Base-by-base conservation (phyloP, 768 basidiomycete species). In the Mycena sanguinolenta region DNA sequence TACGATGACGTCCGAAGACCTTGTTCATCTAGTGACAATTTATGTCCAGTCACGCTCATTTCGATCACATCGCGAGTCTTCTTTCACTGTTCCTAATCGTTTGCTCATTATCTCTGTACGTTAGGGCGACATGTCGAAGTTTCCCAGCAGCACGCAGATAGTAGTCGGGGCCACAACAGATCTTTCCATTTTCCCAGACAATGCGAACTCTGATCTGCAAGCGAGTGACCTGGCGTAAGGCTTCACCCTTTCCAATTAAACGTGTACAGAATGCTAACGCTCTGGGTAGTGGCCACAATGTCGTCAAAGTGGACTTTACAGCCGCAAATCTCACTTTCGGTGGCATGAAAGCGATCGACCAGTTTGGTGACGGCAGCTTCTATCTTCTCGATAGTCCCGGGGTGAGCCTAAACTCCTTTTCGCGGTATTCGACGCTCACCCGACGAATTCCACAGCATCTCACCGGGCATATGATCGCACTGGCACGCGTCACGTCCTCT, bases 111-210 rank as follows among this genome's bases (percentile, higher is more conserved):
- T 34, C 21, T 38, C 2, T 4, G 32, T 23, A 63, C n/a, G n/a
- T n/a, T n/a, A n/a, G n/a, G 72, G 70, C 21, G 73, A 74, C 28
- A 71, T 74, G 73, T 67, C 73, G 6, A 74, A 70, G 27, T 74
- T 70, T 39, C 73, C 73, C 2, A 62, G 36, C 8, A 52, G 61
- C n/a, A 65, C 60, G 0, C n/a, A 67, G 8, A 53, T 74, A 7
- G 25, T 74, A 9, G 59, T 71, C 19, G 58, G 52, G 12, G n/a
- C 25, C 4, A 46, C 46, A 25, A 74, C 73, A 7, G 52, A 71
- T 32, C 25, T 54, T 12, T 30, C 65, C 3, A 32, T 53, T 14
- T 71, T 61, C 28, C 73, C 73, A 8, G 57, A 49, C 1, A 23
- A 28, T 3, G 52, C 58, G 23, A 57, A 49, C 2, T 59, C 65